Evolutionary conservation across 1,139 yeast species (phyloP).

Genomic region (Pichia sp.): DNA sequence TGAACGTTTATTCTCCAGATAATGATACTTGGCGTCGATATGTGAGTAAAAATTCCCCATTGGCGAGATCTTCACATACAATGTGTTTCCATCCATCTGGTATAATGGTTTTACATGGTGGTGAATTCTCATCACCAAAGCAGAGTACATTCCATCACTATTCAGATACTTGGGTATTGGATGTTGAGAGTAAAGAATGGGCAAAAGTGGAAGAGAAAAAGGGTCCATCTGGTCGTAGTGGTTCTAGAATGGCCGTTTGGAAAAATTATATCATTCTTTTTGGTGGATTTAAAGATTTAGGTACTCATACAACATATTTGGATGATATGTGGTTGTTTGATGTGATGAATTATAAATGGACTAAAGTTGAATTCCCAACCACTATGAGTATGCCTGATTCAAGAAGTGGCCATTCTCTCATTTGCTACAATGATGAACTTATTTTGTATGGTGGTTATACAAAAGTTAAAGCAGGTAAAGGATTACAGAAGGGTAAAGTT

Average conservation of each 20-base stretch:
- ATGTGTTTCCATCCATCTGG: slow-evolving; percentile 95
- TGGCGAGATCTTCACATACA: slow-evolving; percentile 91
- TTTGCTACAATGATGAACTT: slow-evolving; percentile 76
- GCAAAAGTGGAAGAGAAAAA: slow-evolving; percentile 64
- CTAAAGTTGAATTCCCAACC: slow-evolving; percentile 78
- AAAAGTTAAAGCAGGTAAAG: slow-evolving; percentile 85
- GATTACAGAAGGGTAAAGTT: slow-evolving; percentile 88
- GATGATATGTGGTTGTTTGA: slow-evolving; percentile 92
- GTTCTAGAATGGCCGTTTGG: slow-evolving; percentile 89
- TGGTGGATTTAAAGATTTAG: slow-evolving; percentile 93
- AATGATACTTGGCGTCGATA: slow-evolving; percentile 76
- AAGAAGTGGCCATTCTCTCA: slow-evolving; percentile 85
- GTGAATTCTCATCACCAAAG: slow-evolving; percentile 94
- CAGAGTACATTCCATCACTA: slow-evolving; percentile 95
- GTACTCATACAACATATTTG: slow-evolving; percentile 73
- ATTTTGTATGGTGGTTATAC: slow-evolving; percentile 90
- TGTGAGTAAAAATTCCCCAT: slow-evolving; percentile 79
- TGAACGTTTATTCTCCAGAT: slow-evolving; percentile 66
- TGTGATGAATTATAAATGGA: slow-evolving; percentile 84
- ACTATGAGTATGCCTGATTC: slow-evolving; percentile 83
- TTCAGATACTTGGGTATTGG: slow-evolving; percentile 93
- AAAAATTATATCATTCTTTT: slow-evolving; percentile 77
- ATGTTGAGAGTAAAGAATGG: slow-evolving; percentile 84
- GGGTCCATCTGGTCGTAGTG: slow-evolving; percentile 84
- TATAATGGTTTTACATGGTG: slow-evolving; percentile 79